Evolutionary conservation across 257 asterid genomes (phyloP), one percentile per base, ranked within the genome.

Genomic region (Perilla frutescens): DNA sequence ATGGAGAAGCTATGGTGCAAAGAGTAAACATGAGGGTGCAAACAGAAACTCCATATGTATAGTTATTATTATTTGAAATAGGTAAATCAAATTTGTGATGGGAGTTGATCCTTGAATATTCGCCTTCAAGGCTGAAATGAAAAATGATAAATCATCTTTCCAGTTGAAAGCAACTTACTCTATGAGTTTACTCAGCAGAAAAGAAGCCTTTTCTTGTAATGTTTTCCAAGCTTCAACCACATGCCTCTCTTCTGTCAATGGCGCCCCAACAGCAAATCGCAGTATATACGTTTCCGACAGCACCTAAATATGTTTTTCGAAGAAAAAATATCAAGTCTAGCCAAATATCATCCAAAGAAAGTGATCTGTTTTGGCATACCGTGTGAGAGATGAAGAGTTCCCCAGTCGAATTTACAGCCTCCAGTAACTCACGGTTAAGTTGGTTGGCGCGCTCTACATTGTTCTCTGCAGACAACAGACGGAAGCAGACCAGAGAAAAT

Each of bases 311-410:
- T 7, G 31, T 31, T 36, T 65, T 20, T 2, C 1, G 6, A 6
- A 11, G 26, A 2, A 6, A 54, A 34, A 32, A 62, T 20, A 29
- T 55, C 34, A 32, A 49, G 41, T 29, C 6, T 37, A 10, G 54
- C 45, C 29, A 36, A 1, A 8, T 12, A n/a, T 50, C 20, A 57
- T 31, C 43, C n/a, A 44, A 5, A 36, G 9, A 44, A 26, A 20
- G 40, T 20, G 36, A 10, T 11, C 29, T 47, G n/a, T 6, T 43
- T 3, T 2, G 6, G 55, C 79, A n/a, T 85, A 93, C 98, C 12
- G 98, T 93, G 90, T 93, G 99, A 66, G 96, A 86, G 60, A 94
- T 90, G 86, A 81, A 91, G 71, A 94, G 75, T 77, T 83, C 86
- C 47, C 99, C 99, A 2, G 96, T 82, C 29, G 96, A 85, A 84